phyloP scores from a whole-genome alignment of 495 filamentous ascomycete genomes.

The Hypoxylon intermedium region DNA sequence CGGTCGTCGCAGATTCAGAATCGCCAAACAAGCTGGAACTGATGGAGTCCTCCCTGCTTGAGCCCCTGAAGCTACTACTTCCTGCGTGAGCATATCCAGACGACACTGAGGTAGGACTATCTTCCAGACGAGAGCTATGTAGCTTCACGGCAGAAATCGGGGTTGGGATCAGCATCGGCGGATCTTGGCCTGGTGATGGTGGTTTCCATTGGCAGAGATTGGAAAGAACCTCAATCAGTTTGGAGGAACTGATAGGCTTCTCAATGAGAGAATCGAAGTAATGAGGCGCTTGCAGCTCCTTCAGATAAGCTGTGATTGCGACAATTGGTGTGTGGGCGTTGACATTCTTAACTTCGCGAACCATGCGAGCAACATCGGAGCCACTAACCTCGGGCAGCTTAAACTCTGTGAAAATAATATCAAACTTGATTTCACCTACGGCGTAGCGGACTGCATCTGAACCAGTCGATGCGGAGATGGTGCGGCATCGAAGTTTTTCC shows the following conservation, averaged over 20 bases:
- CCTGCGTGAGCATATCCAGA: constrained; percentile 73
- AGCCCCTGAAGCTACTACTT: constrained; percentile 75
- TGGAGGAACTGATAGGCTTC: constrained; percentile 90
- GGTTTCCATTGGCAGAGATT: constrained; percentile 93
- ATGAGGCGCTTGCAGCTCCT: constrained; percentile 91
- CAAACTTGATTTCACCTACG: constrained; percentile 91
- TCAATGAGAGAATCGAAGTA: constrained; percentile 94
- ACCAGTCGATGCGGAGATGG: constrained; percentile 88
- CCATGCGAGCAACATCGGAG: constrained; percentile 94
- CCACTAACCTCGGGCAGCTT: constrained; percentile 94
- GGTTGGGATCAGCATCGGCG: constrained; percentile 48
- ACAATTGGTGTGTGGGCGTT: constrained; percentile 96
- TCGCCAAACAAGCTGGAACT: constrained; percentile 87
- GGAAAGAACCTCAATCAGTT: constrained; percentile 83
- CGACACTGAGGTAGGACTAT: constrained; percentile 84
- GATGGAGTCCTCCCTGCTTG: constrained; percentile 84
- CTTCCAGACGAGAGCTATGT: constrained; percentile 67
- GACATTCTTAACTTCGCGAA: constrained; percentile 90
- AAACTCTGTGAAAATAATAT: constrained; percentile 98
- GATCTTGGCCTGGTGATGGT: constrained; percentile 61
- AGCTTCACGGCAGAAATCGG: constrained; percentile 69
- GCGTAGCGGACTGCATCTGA: constrained; percentile 90
- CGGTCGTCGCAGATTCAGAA: constrained; percentile 77
- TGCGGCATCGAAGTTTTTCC: constrained; percentile 92
- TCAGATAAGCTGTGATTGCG: constrained; percentile 95